A percentile compares a stretch with the other conserved stretches of the same genome.
phyloP scores from a whole-genome alignment of 129 eudicot species.

The Cynara cardunculus region DNA sequence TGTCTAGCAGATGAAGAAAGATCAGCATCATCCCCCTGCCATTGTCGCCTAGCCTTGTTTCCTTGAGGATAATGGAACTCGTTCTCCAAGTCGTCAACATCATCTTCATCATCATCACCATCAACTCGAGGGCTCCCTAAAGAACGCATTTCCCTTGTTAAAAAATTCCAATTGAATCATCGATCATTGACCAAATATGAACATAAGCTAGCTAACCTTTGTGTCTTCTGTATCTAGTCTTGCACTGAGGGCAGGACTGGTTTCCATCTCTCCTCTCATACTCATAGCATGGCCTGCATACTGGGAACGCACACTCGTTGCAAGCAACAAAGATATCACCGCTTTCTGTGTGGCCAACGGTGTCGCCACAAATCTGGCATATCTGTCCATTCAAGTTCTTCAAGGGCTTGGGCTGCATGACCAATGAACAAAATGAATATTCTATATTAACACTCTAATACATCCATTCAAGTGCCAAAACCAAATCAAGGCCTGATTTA shows the following conservation, averaged over 20 bases:
- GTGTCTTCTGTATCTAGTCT: slow-evolving; percentile 74
- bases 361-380: slow-evolving; percentile 88
- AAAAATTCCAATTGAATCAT: not conserved
- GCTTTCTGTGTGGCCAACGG: slow-evolving; percentile 43
- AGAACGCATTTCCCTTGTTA: not conserved
- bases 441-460: not conserved
- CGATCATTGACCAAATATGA: not conserved
- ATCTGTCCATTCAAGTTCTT: slow-evolving; percentile 58
- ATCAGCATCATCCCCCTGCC: slow-evolving; percentile 78
- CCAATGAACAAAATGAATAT: not conserved
- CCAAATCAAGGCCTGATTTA: not conserved
- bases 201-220: slow-evolving; percentile 48
- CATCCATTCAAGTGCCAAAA: too few species aligned
- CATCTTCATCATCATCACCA: slow-evolving; percentile 95
- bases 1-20: slow-evolving; percentile 86
- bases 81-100: slow-evolving; percentile 74
- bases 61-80: slow-evolving; percentile 78
- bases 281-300: slow-evolving; percentile 83
- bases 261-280: slow-evolving; percentile 83
- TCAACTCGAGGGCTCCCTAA: slow-evolving; percentile 79
- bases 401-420: slow-evolving; percentile 60
- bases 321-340: slow-evolving; percentile 85
- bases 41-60: slow-evolving; percentile 57
- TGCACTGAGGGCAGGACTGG: slow-evolving; percentile 90
- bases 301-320: slow-evolving; percentile 92